Base-by-base conservation (phyloP, 129 eudicot species). In the Arctium lappa region DNA sequence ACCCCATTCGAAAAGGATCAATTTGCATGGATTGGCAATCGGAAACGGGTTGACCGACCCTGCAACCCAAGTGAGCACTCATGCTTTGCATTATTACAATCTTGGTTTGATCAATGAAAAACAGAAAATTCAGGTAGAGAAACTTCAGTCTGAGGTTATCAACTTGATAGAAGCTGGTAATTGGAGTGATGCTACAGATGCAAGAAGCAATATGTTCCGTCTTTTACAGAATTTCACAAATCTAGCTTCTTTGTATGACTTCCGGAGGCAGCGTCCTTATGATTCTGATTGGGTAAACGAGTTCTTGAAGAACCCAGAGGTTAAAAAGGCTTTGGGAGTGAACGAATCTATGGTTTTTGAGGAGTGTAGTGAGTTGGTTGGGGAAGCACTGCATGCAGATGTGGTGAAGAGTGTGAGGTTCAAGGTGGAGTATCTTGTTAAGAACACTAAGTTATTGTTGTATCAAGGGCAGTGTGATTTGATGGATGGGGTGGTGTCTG, bases 391-490 rank as follows among this genome's bases (percentile, higher is more conserved):
- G 77, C 85, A 87, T 6, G 93, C 73, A 5, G 99, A 95, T 81
- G 95, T 95, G 85, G 91, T 93, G 99, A 95, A 95, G 89, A 95
- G 99, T 87, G 95, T 91, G 48, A 95, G 79, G 84, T 84, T 86
- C 53, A 93, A 76, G 98, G 98, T 95, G 81, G 99, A 95, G 84
- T 95, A 80, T 83, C 63, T 93, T 50, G 91, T 91, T n/a, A 84
- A 84, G 80, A 79, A 85, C 6, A 90, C 88, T 8, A 93, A 86
- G 79, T 82, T 95, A 3, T 86, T 95, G 91, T 56, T 93, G 80
- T 95, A 95, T 74, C 95, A 95, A 71, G 99, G 99, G 62, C 97
- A 93, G 73, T 86, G 85, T 78, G 99, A 95, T 81, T 89, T 95
- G 90, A 83, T 90, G 80, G 98, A 91, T 72, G 98, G 99, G 2